Conservation (phyloP, 208 protist species). For the Crithidia fasciculata region DNA sequence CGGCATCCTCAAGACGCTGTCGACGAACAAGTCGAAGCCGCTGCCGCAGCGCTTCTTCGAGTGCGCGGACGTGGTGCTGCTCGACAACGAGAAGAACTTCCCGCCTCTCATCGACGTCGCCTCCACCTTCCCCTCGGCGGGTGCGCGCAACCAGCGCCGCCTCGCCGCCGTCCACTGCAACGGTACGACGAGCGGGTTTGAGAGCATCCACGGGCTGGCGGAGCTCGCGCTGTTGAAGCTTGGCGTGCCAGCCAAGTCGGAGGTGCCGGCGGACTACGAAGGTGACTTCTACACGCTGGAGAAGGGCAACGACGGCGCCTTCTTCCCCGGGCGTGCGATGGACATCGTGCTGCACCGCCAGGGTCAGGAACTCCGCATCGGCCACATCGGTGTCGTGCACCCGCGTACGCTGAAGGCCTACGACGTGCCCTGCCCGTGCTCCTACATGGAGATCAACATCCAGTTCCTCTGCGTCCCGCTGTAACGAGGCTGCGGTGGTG, state of each 20-base stretch:
- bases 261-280: slow-evolving; percentile 19
- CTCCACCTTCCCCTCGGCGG: slow-evolving; percentile 67
- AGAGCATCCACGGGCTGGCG: slow-evolving; percentile 80
- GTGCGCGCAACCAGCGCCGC: slow-evolving; percentile 90
- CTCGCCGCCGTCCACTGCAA: slow-evolving; percentile 89
- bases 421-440: slow-evolving; percentile 92
- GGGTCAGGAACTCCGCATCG: slow-evolving; percentile 63
- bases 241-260: slow-evolving; percentile 49
- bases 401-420: slow-evolving; percentile 93
- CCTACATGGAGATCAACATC: slow-evolving; percentile 94
- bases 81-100: slow-evolving; percentile 90
- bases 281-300: slow-evolving; percentile 67
- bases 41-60: slow-evolving; percentile 98
- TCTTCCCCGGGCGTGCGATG: slow-evolving; percentile 90
- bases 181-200: slow-evolving; percentile 75
- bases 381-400: slow-evolving; percentile 87
- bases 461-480: slow-evolving; percentile 70
- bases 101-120: slow-evolving; percentile 73
- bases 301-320: slow-evolving; percentile 79
- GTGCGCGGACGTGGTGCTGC: slow-evolving; percentile 95
- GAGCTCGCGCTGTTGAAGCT: slow-evolving; percentile 83
- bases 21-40: slow-evolving; percentile 88
- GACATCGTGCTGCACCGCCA: slow-evolving; percentile 82
- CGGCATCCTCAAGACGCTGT: slow-evolving; percentile 96
- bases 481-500: not conserved